phyloP scores from a whole-genome alignment of 2,329 filamentous ascomycete species.

The Calonectria pteridis region DNA sequence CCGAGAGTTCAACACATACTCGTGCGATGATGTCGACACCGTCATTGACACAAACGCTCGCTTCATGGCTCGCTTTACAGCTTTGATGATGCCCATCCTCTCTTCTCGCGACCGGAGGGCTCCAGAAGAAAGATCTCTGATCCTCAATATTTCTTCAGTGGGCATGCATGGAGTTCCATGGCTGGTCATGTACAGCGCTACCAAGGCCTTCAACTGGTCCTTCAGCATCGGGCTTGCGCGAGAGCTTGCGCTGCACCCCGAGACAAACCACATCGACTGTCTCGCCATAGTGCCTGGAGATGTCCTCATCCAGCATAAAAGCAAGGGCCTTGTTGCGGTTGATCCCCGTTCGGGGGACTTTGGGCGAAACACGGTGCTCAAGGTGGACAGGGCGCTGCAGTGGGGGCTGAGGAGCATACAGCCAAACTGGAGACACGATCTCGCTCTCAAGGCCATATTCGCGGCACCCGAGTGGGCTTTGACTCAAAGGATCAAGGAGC shows the following conservation, averaged over 20 bases:
- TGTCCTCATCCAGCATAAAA: background rate
- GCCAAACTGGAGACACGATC: background rate
- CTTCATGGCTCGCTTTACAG: background rate
- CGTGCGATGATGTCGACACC: background rate
- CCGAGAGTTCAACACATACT: background rate
- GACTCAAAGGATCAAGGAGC: background rate
- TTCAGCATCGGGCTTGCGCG: background rate
- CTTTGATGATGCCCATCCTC: background rate
- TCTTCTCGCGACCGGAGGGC: background rate
- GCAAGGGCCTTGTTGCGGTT: background rate
- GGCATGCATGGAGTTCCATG: background rate
- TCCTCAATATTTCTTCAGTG: background rate
- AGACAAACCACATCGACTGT: background rate
- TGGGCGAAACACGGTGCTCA: background rate
- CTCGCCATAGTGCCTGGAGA: background rate
- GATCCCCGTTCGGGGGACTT: background rate
- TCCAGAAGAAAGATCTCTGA: background rate
- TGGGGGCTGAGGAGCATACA: background rate
- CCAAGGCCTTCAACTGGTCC: slow-evolving; percentile 2
- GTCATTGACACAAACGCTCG: background rate
- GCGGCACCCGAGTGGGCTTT: background rate
- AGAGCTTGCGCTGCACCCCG: background rate
- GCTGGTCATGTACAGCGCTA: slow-evolving; percentile 7
- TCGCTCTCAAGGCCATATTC: background rate
- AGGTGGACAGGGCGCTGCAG: background rate